Evolutionary conservation across 805 yeast species (phyloP), one percentile per base, ranked within the genome.

Genomic region (Ogataea salicorniae): DNA sequence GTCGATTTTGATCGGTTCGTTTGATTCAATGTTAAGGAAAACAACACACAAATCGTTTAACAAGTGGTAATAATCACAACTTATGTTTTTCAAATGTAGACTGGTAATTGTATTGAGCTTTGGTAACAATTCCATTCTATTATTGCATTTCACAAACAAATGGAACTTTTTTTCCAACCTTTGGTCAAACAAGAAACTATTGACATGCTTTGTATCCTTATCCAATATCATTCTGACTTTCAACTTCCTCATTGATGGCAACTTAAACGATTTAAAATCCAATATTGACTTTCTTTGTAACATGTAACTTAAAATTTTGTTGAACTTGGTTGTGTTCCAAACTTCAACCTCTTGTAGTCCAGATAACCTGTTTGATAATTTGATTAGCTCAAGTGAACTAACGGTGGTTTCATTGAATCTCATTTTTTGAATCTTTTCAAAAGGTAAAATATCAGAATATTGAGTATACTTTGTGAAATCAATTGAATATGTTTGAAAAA

Each of bases 291-390:
- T 40, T 20, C 18, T 26, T 18, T 40, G 42, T 16, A 40, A 18
- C 42, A 40, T 40, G 36, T 29, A 40, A 22, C 36, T 40, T 16
- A 40, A 40, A 16, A 40, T 22, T 18, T 40, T 40, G 22, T 29
- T 33, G 16, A 17, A 9, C 17, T 29, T 40, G 6, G 34, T 26
- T 3, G n/a, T 15, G 42, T 6, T 40, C 43, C 37, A 41, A 14
- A 41, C 33, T 41, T 41, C 37, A 23, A 41, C 2, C 18, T 16
- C 7, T 13, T 41, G 29, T n/a, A 41, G 31, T 4, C 17, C 17
- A 16, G 14, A 6, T 18, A 41, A 14, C 3, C 23, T 7, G 16
- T 8, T 41, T 5, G 23, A 26, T n/a, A 41, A 11, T 11, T 26
- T 11, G 6, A 15, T 41, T 18, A 41, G 13, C 8, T 34, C 38